These are phyloP conservation scores for Poterioochromonas sp. DNA, from an alignment of 352 stramenopile genomes.

Conservation along the genomic window DNA sequence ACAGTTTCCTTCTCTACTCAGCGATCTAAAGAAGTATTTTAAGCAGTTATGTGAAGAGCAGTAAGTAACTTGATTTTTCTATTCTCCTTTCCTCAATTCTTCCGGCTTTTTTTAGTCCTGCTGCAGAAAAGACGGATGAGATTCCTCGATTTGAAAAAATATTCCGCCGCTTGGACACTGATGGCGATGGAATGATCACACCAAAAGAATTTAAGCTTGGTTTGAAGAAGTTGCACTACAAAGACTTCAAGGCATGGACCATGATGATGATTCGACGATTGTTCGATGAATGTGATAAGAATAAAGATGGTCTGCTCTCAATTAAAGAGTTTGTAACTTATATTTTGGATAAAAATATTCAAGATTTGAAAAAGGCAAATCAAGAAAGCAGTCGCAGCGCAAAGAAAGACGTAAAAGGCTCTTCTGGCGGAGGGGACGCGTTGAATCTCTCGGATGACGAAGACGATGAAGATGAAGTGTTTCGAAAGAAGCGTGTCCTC, in stretches of 20 bases:
- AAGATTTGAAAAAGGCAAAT: not conserved
- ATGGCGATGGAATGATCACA: slow-evolving; percentile 30
- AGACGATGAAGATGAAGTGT: slow-evolving; percentile 20
- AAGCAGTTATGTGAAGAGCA: slow-evolving; percentile 27
- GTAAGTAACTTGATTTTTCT: not conserved
- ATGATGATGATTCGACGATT: slow-evolving; percentile 11
- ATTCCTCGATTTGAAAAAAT: slow-evolving; percentile 27
- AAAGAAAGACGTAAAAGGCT: not conserved
- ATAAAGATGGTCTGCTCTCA: slow-evolving; percentile 25
- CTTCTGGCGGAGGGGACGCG: not conserved
- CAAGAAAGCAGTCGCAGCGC: not conserved
- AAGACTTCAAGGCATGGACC: slow-evolving; percentile 20
- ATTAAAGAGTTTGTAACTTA: slow-evolving; percentile 12
- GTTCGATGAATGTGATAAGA: slow-evolving; percentile 31
- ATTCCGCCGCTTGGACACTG: slow-evolving; percentile 22
- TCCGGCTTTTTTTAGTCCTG: too few species aligned
- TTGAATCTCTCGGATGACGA: slow-evolving; percentile 33
- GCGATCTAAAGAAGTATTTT: slow-evolving; percentile 29
- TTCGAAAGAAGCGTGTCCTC: not conserved
- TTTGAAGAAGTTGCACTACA: not conserved
- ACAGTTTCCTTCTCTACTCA: not conserved
- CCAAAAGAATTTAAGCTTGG: slow-evolving; percentile 18
- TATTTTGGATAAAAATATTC: not conserved
- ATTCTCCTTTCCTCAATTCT: too few species aligned
- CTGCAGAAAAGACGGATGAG: not conserved